These are phyloP conservation scores for Aspergillus eucalypticola DNA, from an alignment of 2,329 filamentous ascomycete species.

Conservation along the genomic window DNA sequence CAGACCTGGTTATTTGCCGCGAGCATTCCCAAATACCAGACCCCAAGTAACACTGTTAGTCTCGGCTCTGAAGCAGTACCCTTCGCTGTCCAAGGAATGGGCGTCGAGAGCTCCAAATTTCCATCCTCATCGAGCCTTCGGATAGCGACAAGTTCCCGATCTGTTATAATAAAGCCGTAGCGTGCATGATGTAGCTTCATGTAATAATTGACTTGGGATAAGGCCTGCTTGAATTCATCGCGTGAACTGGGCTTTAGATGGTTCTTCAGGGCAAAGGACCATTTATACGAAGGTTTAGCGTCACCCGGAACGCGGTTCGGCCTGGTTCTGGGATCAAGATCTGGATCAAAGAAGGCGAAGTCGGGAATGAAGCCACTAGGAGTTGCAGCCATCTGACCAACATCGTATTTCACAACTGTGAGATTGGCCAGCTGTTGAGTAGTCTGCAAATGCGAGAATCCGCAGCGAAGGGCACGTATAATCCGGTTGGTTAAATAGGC, in stretches of 20 bases:
- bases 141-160: conserved; percentile 23
- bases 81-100: conserved; percentile 3
- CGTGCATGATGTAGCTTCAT: conserved; percentile 17
- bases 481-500: not conserved
- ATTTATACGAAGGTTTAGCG: conserved; percentile 6
- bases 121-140: conserved; percentile 18
- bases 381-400: not conserved
- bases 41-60: conserved; percentile 19
- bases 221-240: conserved; percentile 9
- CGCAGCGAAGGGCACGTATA: conserved; percentile 1
- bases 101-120: conserved; percentile 15
- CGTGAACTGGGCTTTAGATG: not conserved
- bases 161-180: conserved; percentile 17
- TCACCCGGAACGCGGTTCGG: conserved; percentile 7
- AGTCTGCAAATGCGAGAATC: not conserved
- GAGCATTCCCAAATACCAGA: conserved; percentile 29
- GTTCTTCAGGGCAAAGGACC: not conserved
- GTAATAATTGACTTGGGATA: conserved; percentile 19
- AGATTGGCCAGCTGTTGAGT: not conserved
- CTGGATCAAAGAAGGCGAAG: conserved; percentile 4
- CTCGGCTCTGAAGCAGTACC: conserved; percentile 5
- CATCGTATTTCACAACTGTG: conserved; percentile 3
- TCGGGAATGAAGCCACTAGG: conserved; percentile 2
- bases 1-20: conserved; percentile 7
- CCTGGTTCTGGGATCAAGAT: not conserved